Percentiles rank a stretch among this genome's conserved stretches.
Evolutionary conservation across 441 rosid genomes (phyloP).

Genomic region (Adansonia madagascariensis): DNA sequence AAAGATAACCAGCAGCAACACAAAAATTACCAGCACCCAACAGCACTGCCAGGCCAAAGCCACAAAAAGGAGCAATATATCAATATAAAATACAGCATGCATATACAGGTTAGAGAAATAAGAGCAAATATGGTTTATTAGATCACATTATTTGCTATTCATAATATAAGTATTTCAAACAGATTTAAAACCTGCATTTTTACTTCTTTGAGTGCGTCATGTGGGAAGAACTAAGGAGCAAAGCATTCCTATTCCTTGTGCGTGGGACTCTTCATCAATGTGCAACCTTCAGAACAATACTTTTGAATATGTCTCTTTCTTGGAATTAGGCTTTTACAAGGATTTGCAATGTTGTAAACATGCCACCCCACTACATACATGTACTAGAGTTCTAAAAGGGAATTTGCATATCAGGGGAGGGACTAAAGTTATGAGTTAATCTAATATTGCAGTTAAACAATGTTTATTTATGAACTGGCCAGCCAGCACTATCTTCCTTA

Average conservation of each 20-base stretch:
- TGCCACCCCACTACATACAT: neutral
- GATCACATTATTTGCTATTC: neutral
- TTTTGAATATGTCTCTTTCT: neutral
- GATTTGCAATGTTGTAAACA: neutral
- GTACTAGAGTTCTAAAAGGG: neutral
- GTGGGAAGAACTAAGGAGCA: neutral
- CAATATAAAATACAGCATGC: neutral
- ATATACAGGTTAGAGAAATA: conserved; percentile 3
- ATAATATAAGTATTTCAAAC: conserved; percentile 10
- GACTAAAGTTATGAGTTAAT: conserved; percentile 9
- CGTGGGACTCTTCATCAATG: neutral
- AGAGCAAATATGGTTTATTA: neutral
- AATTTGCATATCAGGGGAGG: neutral
- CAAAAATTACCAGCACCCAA: conserved; percentile 63
- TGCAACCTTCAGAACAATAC: neutral
- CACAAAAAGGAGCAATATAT: conserved; percentile 11
- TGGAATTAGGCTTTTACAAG: neutral
- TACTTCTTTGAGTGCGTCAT: neutral
- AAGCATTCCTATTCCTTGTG: conserved; percentile 7
- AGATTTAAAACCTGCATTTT: neutral
- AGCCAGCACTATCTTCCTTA: neutral
- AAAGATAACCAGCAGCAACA: conserved; percentile 50
- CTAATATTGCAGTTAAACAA: neutral
- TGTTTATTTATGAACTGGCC: neutral
- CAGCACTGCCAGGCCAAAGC: conserved; percentile 59